Base-by-base conservation (phyloP, 108 stramenopile species). In the Skeletonema costatum region DNA sequence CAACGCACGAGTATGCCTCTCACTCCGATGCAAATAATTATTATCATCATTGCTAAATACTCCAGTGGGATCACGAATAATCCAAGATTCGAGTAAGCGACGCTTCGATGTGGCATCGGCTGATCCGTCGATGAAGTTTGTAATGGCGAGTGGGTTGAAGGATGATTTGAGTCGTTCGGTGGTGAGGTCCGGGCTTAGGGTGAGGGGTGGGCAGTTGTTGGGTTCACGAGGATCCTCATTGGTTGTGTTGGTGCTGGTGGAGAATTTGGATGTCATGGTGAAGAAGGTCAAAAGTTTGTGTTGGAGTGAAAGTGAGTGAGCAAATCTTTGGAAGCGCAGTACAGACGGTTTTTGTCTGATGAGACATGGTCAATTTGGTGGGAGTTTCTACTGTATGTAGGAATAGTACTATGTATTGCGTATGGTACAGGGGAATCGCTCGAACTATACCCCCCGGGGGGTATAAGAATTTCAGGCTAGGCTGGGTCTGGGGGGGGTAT, bases 1-100 rank as follows among this genome's bases (percentile, higher is more conserved):
- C 59, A 92, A 71, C 5, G 87, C 89, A 17, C 92, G 83, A 12
- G 82, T 71, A 74, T 97, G 96, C 10, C 92, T 82, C 56, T 94
- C 92, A 17, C 90, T 91, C 16, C 96, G 84, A 74, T 92, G 91
- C 42, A 96, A 56, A 69, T 96, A 93, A 58, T 81, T 21, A 73
- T 94, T 94, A 64, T 92, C 78, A 6, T 86, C 78, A 67, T 94
- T 96, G 64, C 56, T 70, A 69, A 96, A 96, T 11, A 93, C 61
- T 0, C 83, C 86, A 13, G 91, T 68, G 11, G 90, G 85, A 83
- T 93, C 92, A 6, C 68, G 69, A 12, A 56, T 77, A 72, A 96
- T 91, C 60, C 91, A 69, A 13, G 77, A 63, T 75, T 92, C 92
- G 44, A 96, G 71, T 16, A 70, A 80, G 2, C 93, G 88, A 38